Evolutionary conservation across 768 basidiomycete genomes (phyloP), one percentile per base, ranked within the genome.

Genomic region (Naganishia kalamii): DNA sequence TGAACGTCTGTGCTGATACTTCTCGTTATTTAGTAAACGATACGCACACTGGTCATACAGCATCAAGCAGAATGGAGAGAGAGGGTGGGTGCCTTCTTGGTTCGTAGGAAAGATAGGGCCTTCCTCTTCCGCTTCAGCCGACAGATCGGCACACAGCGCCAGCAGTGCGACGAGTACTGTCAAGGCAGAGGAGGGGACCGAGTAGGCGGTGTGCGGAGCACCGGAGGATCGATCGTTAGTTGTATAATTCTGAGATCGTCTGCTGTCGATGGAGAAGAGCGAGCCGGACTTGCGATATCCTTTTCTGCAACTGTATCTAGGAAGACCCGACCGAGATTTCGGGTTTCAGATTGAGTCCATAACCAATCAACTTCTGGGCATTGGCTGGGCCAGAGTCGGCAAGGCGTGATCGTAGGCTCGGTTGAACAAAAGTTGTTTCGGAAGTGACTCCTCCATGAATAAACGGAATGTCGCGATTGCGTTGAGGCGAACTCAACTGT

Each of bases 1-100:
- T 32, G 32, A 69, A 32, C 30, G 62, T 67, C 66, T 19, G 54
- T 66, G 51, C 63, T 67, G 51, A 43, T 72, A 44, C 32, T 59
- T 63, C n/a, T 69, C 63, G 19, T 44, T 52, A 49, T 90, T 90
- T 69, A 91, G 97, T 73, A 92, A 93, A 65, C 52, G 64, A 47
- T 65, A 65, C 25, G 52, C 64, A 11, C 64, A 65, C 17, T 65
- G 64, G 64, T 65, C 64, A 10, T 65, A 65, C 29, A 59, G 64
- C n/a, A 54, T 65, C 78, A 90, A 96, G 74, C 87, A 89, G 15
- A 86, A 87, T 23, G 94, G 94, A 47, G 89, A 92, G 78, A 85
- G 94, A 68, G 94, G 94, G 40, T 98, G 94, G 94, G 91, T 96
- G 25, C 93, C 93, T 83, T 92, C 90, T 25, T 98, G 94, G 94